These are phyloP conservation scores for Pulveroboletus sp. DNA, from an alignment of 768 basidiomycete species.

Conservation along the genomic window DNA sequence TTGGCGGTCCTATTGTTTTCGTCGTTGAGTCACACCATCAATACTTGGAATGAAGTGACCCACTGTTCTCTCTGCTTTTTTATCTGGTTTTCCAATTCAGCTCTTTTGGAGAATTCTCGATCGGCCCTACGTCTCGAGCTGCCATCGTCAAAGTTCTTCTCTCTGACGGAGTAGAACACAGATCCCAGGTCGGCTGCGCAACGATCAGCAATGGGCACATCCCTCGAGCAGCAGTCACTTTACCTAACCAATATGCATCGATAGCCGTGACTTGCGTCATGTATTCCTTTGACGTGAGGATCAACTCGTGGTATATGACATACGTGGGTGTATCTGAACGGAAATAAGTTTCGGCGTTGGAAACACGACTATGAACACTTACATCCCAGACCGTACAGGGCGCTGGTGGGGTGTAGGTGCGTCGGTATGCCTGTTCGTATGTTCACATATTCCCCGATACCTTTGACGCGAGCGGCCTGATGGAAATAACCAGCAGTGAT, in stretches of 20 bases:
- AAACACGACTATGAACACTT: slow-evolving; percentile 29
- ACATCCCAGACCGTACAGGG: slow-evolving; percentile 95
- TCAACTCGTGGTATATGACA: slow-evolving; percentile 94
- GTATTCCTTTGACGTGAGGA: slow-evolving; percentile 93
- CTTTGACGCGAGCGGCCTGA: slow-evolving; percentile 96
- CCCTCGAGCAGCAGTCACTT: slow-evolving; percentile 17
- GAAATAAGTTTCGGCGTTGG: not conserved
- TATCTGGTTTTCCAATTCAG: slow-evolving; percentile 91
- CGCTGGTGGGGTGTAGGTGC: slow-evolving; percentile 94
- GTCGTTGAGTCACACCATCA: slow-evolving; percentile 1
- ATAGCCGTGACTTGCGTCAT: slow-evolving; percentile 99
- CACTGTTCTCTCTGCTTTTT: slow-evolving; percentile 74
- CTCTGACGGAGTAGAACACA: slow-evolving; percentile 96
- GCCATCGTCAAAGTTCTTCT: slow-evolving; percentile 94
- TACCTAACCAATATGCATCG: slow-evolving; percentile 96
- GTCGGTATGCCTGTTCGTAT: slow-evolving; percentile 93
- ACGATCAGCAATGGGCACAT: slow-evolving; percentile 3
- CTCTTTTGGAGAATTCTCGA: slow-evolving; percentile 86
- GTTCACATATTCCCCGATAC: slow-evolving; percentile 98
- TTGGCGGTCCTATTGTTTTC: slow-evolving; percentile 48
- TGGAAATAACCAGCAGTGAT: slow-evolving; percentile 99
- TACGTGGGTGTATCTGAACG: slow-evolving; percentile 86
- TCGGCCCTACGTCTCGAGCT: slow-evolving; percentile 75
- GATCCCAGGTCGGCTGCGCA: slow-evolving; percentile 83
- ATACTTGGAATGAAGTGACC: slow-evolving; percentile 8